Percentiles rank a stretch among this genome's conserved stretches.
Conservation (phyloP, 805 yeast genomes). For the Peterozyma xylosa region DNA sequence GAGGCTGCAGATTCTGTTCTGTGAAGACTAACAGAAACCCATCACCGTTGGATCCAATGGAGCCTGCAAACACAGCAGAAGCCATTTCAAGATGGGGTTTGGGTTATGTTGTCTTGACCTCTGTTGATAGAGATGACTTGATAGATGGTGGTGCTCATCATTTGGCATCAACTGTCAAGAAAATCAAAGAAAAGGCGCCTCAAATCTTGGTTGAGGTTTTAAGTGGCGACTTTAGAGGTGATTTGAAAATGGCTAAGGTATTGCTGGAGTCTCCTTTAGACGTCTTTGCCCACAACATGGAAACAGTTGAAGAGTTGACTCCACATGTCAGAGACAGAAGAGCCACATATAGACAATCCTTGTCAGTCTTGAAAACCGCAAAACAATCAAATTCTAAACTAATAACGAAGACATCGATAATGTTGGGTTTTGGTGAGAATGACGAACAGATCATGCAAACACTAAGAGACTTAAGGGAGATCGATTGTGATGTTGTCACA, state of each 20-base stretch:
- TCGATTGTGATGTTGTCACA: conserved; percentile 88
- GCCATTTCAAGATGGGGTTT: conserved; percentile 97
- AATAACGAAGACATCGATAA: conserved; percentile 87
- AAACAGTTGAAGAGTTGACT: conserved; percentile 91
- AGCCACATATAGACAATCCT: conserved; percentile 88
- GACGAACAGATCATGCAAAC: conserved; percentile 83
- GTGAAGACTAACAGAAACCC: conserved; percentile 91
- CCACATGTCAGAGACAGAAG: conserved; percentile 95
- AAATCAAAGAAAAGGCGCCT: conserved; percentile 82
- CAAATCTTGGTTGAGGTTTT: conserved; percentile 88
- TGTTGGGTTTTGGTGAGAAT: conserved; percentile 96
- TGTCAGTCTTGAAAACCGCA: conserved; percentile 72
- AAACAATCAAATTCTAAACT: conserved; percentile 67
- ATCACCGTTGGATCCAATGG: conserved; percentile 85
- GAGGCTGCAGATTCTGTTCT: conserved; percentile 98
- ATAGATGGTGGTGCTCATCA: conserved; percentile 91
- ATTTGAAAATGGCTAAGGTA: conserved; percentile 67
- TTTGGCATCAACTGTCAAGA: conserved; percentile 77
- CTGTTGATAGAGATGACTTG: conserved; percentile 95
- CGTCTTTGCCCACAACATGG: conserved; percentile 95
- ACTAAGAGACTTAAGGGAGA: conserved; percentile 63
- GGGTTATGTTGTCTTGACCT: conserved; percentile 94
- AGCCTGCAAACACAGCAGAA: conserved; percentile 96
- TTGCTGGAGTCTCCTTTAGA: conserved; percentile 86
- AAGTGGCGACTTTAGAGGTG: conserved; percentile 94